These are phyloP conservation scores for Talaromyces pinophilus DNA, from an alignment of 2,329 filamentous ascomycete species.

Conservation along the genomic window DNA sequence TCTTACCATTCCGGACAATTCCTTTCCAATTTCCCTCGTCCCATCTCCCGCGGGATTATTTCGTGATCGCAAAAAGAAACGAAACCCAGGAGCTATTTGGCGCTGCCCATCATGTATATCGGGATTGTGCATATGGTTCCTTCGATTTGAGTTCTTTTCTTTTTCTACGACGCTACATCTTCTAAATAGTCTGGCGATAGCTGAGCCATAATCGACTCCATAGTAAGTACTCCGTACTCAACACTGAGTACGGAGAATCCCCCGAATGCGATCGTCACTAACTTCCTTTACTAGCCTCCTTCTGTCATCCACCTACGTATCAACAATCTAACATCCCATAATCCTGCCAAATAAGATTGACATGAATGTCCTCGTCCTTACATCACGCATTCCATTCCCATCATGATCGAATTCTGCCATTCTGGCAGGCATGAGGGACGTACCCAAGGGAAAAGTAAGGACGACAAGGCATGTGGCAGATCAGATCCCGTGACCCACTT, in stretches of 20 bases:
- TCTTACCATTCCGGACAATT: background rate
- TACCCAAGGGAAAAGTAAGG: background rate
- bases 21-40: background rate
- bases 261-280: background rate
- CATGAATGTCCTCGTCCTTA: background rate
- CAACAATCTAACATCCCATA: background rate
- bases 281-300: background rate
- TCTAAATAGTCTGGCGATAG: background rate
- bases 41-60: background rate
- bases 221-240: background rate
- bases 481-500: conserved; percentile 12
- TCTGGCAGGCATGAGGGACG: background rate
- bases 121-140: background rate
- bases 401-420: background rate
- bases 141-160: background rate
- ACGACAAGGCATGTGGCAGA: conserved; percentile 9
- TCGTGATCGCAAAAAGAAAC: background rate
- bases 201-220: background rate
- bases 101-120: background rate
- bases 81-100: background rate
- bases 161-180: background rate
- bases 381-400: background rate
- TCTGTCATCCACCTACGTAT: too few relatives aligned
- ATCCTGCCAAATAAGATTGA: background rate
- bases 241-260: background rate